Evolutionary conservation across 495 filamentous ascomycete species (phyloP), one percentile per base, ranked within the genome.

Genomic region (Aspergillus ostianus): DNA sequence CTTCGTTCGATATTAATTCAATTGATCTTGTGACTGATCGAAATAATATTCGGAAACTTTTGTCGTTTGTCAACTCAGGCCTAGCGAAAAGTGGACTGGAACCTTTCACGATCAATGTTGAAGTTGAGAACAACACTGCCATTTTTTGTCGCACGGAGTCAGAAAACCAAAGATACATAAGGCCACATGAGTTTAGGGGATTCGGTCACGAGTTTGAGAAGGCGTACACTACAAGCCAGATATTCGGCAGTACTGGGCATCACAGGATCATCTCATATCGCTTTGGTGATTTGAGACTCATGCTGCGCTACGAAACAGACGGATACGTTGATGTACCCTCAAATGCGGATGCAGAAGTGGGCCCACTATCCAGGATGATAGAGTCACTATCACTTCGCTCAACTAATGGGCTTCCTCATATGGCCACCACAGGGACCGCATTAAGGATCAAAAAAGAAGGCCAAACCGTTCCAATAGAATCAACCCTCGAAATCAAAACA

Each of bases 11-110:
- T 48, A 72, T 83, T 41, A 27, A 50, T 23, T 57, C 62, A 0
- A 63, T 80, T 46, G 77, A 84, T 59, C 53, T 84, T 26, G 69
- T 84, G 29, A 81, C 75, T 6, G 82, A 85, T 59, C 73, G 81
- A 41, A 79, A 77, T 59, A 84, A 80, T 58, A 70, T 85, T 45
- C 81, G 81, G 29, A 80, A 82, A 57, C 73, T 84, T 30, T 70
- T 84, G 17, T 63, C 68, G 2, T 84, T 83, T 58, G 53, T 83
- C 53, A 67, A 78, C 32, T 70, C 74, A 6, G 55, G n/a, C 61
- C 4, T 51, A 1, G 19, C 30, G 7, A 52, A 32, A 32, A 36
- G 47, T 19, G 26, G 36, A 20, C 21, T 67, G 10, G 66, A 74
- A 23, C 29, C 64, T 18, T 83, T 82, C 56, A 72, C 70, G 12